These are phyloP conservation scores for Teunomyces barrocoloradensis DNA, from an alignment of 805 yeast genomes.

Conservation along the genomic window DNA sequence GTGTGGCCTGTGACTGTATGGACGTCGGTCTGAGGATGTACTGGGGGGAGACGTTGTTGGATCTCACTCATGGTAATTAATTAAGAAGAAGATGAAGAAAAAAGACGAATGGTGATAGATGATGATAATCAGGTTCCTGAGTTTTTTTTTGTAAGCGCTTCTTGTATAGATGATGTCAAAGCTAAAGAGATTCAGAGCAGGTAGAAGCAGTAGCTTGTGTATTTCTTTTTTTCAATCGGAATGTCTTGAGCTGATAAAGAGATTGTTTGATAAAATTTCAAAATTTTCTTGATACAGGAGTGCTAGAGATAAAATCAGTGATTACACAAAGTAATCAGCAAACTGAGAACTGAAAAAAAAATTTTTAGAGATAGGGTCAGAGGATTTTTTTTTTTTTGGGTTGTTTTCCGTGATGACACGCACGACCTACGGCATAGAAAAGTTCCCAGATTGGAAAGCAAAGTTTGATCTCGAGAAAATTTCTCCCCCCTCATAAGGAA, in stretches of 20 bases:
- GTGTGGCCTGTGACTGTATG: background rate
- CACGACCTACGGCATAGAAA: constrained; percentile 4
- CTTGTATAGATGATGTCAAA: too few relatives aligned
- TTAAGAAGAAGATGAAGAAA: background rate
- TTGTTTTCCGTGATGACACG: background rate
- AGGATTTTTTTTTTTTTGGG: background rate
- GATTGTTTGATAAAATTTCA: background rate
- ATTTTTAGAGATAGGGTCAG: background rate
- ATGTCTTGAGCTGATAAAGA: constrained; percentile 2
- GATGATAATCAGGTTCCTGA: background rate
- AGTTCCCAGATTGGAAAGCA: background rate
- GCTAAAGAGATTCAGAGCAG: background rate
- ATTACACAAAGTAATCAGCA: constrained; percentile 1
- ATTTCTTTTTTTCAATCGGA: background rate
- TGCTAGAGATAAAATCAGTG: constrained; percentile 2
- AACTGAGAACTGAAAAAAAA: background rate
- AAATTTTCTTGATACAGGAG: constrained; percentile 4
- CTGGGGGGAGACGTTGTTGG: constrained; percentile 18
- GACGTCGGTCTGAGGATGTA: constrained; percentile 7
- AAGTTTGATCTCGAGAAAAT: background rate
- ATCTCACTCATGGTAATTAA: constrained; percentile 14
- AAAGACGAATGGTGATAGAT: background rate
- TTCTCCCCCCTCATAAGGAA: background rate
- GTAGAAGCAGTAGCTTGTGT: background rate
- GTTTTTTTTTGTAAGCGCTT: too few relatives aligned